Percentiles rank a stretch among this genome's conserved stretches.
Conservation (phyloP, 305 asterid species). For the Andrographis paniculata region DNA sequence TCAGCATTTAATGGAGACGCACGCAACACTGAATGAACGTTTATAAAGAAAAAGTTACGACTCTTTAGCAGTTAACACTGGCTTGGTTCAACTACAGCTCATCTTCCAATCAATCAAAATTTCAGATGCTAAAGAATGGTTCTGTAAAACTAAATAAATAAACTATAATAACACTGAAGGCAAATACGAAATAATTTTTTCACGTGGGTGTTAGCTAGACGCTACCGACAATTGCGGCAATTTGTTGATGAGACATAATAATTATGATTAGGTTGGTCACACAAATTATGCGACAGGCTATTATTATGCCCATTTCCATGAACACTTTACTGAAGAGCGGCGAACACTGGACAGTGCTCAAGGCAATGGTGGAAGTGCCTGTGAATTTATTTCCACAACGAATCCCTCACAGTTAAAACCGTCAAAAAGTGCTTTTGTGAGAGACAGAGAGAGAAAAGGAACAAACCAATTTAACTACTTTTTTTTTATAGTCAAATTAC, state of each 20-base stretch:
- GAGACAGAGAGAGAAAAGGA: no score
- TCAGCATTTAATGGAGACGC: slow-evolving; percentile 18
- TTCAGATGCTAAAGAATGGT: no score
- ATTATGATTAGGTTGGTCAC: not conserved
- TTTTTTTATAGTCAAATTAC: no score
- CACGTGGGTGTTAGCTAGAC: slow-evolving; percentile 18
- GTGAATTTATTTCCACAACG: no score
- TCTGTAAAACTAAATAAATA: not conserved
- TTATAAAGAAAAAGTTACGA: not conserved
- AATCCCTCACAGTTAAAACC: no score
- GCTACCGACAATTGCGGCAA: slow-evolving; percentile 28
- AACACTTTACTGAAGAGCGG: not conserved
- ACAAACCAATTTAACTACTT: no score
- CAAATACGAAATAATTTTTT: slow-evolving; percentile 17
- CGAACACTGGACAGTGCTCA: not conserved
- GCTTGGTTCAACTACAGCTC: slow-evolving; percentile 2
- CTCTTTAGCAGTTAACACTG: slow-evolving; percentile 10
- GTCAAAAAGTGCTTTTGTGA: no score
- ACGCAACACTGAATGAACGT: not conserved
- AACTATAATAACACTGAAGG: not conserved
- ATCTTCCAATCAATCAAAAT: not conserved
- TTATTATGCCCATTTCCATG: not conserved
- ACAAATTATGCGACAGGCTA: not conserved
- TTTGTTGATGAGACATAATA: slow-evolving; percentile 1
- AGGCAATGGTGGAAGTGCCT: no score